Conservation (phyloP, 495 filamentous ascomycete species). For the Penicillium ochrochloron region DNA sequence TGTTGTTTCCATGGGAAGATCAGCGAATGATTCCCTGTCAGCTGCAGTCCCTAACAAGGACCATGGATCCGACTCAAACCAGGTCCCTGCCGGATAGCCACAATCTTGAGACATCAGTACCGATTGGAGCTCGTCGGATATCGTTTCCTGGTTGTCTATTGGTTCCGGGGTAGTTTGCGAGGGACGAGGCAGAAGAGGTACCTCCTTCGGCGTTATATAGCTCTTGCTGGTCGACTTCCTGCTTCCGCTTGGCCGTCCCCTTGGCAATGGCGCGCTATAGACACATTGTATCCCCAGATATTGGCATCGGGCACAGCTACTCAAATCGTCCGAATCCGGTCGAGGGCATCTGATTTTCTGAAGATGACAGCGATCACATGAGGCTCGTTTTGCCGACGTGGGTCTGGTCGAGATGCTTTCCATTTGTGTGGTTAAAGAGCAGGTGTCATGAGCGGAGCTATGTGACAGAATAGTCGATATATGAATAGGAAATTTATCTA, state of each 20-base stretch:
- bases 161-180: background rate
- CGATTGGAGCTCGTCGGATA: background rate
- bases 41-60: background rate
- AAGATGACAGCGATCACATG: background rate
- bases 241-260: background rate
- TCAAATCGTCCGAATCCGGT: background rate
- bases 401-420: background rate
- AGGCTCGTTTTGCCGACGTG: background rate
- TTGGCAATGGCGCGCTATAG: background rate
- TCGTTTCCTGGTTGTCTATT: background rate
- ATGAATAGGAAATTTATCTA: background rate
- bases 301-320: background rate
- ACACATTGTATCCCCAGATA: background rate
- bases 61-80: background rate
- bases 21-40: background rate
- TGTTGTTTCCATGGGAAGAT: background rate
- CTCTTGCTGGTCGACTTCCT: background rate
- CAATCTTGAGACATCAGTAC: background rate
- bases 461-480: background rate
- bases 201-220: background rate
- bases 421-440: background rate
- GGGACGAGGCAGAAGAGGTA: background rate
- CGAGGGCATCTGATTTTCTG: background rate
- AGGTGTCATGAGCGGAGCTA: background rate
- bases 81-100: background rate